Percentiles rank a stretch among this genome's conserved stretches.
These are phyloP conservation scores for Gonapodya sp. DNA, from an alignment of 192 early-diverging fungal genomes.

Conservation along the genomic window DNA sequence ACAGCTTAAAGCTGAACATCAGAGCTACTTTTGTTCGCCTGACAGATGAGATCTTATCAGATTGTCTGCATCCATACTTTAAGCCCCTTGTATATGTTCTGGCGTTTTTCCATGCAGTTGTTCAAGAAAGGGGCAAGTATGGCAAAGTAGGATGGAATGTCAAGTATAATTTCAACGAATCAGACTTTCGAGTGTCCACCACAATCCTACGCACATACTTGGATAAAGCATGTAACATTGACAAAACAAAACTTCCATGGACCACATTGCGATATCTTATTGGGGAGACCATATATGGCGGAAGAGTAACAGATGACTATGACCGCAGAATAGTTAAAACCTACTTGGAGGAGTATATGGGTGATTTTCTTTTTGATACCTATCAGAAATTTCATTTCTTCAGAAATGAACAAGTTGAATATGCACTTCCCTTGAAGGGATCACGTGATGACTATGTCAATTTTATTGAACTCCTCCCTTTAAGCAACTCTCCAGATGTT, in stretches of 20 bases:
- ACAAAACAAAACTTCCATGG: constrained; percentile 43
- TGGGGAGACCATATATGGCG: constrained; percentile 57
- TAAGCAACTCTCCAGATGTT: constrained; percentile 52
- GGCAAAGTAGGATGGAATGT: constrained; percentile 58
- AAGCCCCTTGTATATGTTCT: constrained; percentile 53
- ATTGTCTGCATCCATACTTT: constrained; percentile 47
- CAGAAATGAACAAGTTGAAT: constrained; percentile 35
- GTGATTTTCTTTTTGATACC: constrained; percentile 51
- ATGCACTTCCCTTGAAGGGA: constrained; percentile 35
- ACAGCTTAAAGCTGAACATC: constrained; percentile 54
- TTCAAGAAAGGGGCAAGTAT: constrained; percentile 56
- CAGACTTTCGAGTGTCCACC: constrained; percentile 43
- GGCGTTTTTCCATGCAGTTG: constrained; percentile 55
- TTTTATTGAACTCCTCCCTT: constrained; percentile 45
- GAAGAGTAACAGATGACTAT: constrained; percentile 54
- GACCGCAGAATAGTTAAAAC: constrained; percentile 49
- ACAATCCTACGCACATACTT: constrained; percentile 48
- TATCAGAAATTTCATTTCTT: constrained; percentile 56
- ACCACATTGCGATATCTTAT: constrained; percentile 51
- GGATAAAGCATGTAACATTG: constrained; percentile 44
- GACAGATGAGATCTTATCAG: constrained; percentile 58
- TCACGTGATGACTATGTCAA: constrained; percentile 42
- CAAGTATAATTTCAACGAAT: constrained; percentile 56
- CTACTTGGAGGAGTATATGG: constrained; percentile 53
- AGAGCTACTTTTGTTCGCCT: constrained; percentile 53